Conservation (phyloP, 2,329 filamentous ascomycete genomes). For the Alternaria arborescens region DNA sequence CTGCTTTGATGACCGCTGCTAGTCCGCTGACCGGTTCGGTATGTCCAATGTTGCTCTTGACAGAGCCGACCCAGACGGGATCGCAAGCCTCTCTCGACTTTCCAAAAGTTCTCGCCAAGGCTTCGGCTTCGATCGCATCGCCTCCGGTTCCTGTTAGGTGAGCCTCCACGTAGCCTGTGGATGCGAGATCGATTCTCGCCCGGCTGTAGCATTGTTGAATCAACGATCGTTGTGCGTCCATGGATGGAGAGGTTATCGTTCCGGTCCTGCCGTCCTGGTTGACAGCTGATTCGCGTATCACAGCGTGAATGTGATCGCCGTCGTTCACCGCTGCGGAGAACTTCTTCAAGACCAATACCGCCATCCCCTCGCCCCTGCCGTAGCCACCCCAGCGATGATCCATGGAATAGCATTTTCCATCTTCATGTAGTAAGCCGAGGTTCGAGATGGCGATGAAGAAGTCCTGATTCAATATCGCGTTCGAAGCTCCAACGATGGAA, state of each 20-base stretch:
- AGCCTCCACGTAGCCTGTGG: conserved; percentile 18
- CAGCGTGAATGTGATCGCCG: conserved; percentile 7
- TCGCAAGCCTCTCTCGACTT: background rate
- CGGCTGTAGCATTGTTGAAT: conserved; percentile 3
- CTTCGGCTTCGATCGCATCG: conserved; percentile 26
- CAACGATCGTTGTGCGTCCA: background rate
- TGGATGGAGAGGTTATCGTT: conserved; percentile 5
- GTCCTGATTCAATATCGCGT: conserved; percentile 2
- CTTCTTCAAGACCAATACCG: background rate
- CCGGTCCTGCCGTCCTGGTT: conserved; percentile 2
- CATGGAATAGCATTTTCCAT: conserved; percentile 2
- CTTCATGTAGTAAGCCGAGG: background rate
- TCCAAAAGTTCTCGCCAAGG: background rate
- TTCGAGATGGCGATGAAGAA: conserved; percentile 7
- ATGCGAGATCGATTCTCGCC: conserved; percentile 6
- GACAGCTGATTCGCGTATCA: background rate
- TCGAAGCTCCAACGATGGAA: conserved; percentile 1
- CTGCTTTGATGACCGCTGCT: conserved; percentile 13
- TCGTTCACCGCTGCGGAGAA: background rate
- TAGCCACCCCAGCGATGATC: conserved; percentile 3
- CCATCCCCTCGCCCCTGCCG: conserved; percentile 4
- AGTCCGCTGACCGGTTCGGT: conserved; percentile 10
- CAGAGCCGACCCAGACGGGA: conserved; percentile 9
- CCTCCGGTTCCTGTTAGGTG: conserved; percentile 62
- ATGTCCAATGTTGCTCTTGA: conserved; percentile 17